These are phyloP conservation scores for Pseudogymnoascus sp. DNA, from an alignment of 2,329 filamentous ascomycete genomes.

Conservation along the genomic window DNA sequence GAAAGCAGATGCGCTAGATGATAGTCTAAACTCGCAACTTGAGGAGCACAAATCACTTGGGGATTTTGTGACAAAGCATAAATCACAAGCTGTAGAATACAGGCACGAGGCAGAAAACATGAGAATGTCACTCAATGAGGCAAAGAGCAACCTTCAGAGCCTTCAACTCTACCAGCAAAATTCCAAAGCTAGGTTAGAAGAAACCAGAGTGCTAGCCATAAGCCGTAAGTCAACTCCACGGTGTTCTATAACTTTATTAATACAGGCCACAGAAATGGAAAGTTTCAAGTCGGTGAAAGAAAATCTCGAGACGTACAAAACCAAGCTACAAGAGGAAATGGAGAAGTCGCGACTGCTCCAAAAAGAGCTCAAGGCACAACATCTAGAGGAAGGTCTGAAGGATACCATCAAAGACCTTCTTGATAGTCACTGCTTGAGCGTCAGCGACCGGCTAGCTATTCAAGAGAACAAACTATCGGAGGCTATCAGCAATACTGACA, in stretches of 20 bases:
- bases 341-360: background rate
- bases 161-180: background rate
- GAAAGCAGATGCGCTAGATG: background rate
- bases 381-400: background rate
- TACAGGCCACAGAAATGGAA: background rate
- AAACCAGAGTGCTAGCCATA: background rate
- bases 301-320: background rate
- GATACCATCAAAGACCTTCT: background rate
- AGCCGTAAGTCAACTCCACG: background rate
- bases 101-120: background rate
- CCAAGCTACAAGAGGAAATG: background rate
- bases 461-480: background rate
- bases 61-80: background rate
- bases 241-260: background rate
- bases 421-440: background rate
- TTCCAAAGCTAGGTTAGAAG: background rate
- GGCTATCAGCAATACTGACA: background rate
- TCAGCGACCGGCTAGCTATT: background rate
- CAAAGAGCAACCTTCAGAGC: background rate
- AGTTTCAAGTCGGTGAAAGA: background rate
- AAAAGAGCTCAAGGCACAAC: constrained; percentile 3
- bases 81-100: background rate
- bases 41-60: background rate
- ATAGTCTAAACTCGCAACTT: background rate
- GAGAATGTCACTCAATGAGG: background rate